Base-by-base conservation (phyloP, 257 asterid species). In the Rehmannia glutinosa region DNA sequence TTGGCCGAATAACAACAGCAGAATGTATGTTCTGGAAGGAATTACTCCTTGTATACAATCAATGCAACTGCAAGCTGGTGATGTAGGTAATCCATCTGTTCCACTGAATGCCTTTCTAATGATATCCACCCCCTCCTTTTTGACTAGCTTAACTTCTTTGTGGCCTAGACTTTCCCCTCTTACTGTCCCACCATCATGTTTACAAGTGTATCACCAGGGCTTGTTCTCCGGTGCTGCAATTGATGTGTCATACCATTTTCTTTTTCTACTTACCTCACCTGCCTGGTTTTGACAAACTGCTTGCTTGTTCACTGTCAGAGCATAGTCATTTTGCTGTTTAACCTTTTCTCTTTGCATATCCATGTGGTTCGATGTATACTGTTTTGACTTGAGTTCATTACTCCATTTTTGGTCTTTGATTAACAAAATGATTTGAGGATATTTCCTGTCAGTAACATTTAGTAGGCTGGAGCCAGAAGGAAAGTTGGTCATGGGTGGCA, bases 21-120 rank as follows among this genome's bases (percentile, higher is more conserved):
- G 99, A 87, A 90, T 93, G 99, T 93, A 93, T 73, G 97, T 93
- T 70, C 80, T 93, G 53, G 99, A 93, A 88, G 99, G 99, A 72
- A 85, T 93, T 75, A 90, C 96, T 77, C 96, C 99, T 63, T 93
- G 99, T 72, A 88, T 93, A 75, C 97, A 90, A 62, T 81, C 96
- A 19, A 84, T 93, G 97, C 88, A 84, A 77, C 82, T 93, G 80
- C 97, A 83, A 78, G 99, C 99, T 68, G 97, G 99, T 69, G 99
- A 93, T 79, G 84, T 86, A 79, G 99, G 99, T 93, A 86, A 86
- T 75, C 42, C 35, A 64, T 79, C 67, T 62, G 68, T 57, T 51
- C 56, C 66, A 20, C 41, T 20, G 39, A 68, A 62, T 58, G 66
- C 28, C 55, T 56, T 61, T 68, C 61, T 63, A 59, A 19, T 61